Evolutionary conservation across 306 rosid genomes (phyloP), one percentile per base, ranked within the genome.

Genomic region (Fragaria iinumae): DNA sequence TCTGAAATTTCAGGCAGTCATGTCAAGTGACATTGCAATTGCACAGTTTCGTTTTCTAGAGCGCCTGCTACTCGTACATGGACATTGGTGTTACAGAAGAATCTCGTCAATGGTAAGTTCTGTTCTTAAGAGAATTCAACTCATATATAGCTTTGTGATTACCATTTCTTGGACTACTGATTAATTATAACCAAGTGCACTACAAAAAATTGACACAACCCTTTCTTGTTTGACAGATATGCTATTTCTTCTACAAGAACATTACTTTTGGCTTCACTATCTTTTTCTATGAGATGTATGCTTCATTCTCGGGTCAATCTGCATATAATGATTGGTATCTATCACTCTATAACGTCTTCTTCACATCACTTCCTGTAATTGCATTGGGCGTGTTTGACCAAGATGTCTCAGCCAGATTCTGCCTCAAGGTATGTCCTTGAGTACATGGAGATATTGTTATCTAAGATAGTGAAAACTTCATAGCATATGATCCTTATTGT

Each of bases 51-150:
- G 96, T 41, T 96, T 76, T 76, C 82, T 96, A 76, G 99, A 96
- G 76, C 92, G 98, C 82, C 85, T 96, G 72, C 96, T 96, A 77
- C 99, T 96, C 55, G 98, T 92, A 65, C 99, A 96, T 68, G 99
- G 99, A 48, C 99, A 96, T 86, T 96, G 99, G 99, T 96, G 99
- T 82, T 92, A 96, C 88, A 91, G 96, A 86, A 92, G 99, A 78
- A 96, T 96, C 82, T 89, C 99, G 23, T 84, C 98, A 64, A 96
- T 92, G 99, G 99, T 96, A 86, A 79, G 34, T 56, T 76, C 84
- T 72, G 43, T 57, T 70, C 34, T 45, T 41, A 50, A 7, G 39
- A 62, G 16, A 73, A 27, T 41, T 52, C 32, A 16, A 38, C 45
- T 44, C 13, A 17, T 13, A 60, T 60, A 13, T 27, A 23, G 38